Percentiles rank a stretch among this genome's conserved stretches.
These are phyloP conservation scores for Tulasnella sp. DNA, from an alignment of 768 basidiomycete species.

Conservation along the genomic window DNA sequence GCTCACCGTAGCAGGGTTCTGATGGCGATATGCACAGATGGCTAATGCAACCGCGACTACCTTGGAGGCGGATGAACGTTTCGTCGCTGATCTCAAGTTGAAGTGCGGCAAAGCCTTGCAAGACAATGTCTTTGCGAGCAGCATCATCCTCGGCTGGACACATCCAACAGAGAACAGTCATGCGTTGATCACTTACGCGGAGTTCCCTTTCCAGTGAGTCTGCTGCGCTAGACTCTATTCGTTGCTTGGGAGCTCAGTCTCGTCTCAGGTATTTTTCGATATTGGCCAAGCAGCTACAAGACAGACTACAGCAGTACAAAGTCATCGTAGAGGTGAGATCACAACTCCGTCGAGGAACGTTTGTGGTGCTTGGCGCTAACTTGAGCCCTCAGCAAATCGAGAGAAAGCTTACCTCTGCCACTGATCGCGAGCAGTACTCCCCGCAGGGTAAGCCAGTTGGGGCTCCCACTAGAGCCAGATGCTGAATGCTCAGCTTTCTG, in stretches of 20 bases:
- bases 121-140: slow-evolving; percentile 66
- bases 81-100: slow-evolving; percentile 56
- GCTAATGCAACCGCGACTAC: slow-evolving; percentile 28
- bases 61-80: slow-evolving; percentile 53
- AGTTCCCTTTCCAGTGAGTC: slow-evolving; percentile 71
- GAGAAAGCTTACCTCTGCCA: slow-evolving; percentile 60
- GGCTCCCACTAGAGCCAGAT: not conserved
- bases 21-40: not conserved
- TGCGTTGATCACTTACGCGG: slow-evolving; percentile 62
- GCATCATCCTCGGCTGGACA: slow-evolving; percentile 66
- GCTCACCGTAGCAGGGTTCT: not conserved
- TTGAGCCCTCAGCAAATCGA: slow-evolving; percentile 55
- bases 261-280: slow-evolving; percentile 22
- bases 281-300: slow-evolving; percentile 58
- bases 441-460: slow-evolving; percentile 50
- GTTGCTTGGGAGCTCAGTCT: not conserved
- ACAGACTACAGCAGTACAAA: slow-evolving; percentile 67
- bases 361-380: not conserved
- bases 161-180: slow-evolving; percentile 60
- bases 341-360: not conserved
- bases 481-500: not conserved
- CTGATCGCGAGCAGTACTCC: slow-evolving; percentile 50
- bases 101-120: slow-evolving; percentile 71
- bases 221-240: not conserved
- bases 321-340: slow-evolving; percentile 58